phyloP scores from a whole-genome alignment of 2,329 filamentous ascomycete species.

The Paraphaeosphaeria minitans region DNA sequence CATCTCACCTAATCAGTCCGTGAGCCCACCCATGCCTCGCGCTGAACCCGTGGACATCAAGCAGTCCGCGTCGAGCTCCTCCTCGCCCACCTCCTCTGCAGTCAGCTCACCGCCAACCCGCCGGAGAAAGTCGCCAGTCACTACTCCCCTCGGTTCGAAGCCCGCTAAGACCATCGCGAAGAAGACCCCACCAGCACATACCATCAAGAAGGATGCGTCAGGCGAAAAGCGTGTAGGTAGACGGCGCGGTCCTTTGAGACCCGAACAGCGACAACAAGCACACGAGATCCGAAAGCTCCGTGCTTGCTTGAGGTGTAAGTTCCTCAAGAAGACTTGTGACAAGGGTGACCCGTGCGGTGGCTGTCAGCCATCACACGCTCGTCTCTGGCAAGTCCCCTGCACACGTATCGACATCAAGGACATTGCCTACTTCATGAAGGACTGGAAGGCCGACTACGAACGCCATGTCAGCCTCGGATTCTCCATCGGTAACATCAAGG shows the following conservation, averaged over 20 bases:
- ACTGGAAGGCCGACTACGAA: constrained; percentile 97
- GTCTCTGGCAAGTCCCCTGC: constrained; percentile 96
- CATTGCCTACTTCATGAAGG: constrained; percentile 98
- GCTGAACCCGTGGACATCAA: constrained; percentile 74
- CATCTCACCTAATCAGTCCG: constrained; percentile 52
- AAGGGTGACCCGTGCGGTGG: constrained; percentile 95
- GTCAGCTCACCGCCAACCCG: constrained; percentile 65
- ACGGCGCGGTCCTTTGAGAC: constrained; percentile 84
- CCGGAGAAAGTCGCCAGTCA: constrained; percentile 73
- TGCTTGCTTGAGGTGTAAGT: constrained; percentile 94
- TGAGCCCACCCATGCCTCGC: constrained; percentile 71
- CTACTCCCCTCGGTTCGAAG: constrained; percentile 60
- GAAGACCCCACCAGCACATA: constrained; percentile 66
- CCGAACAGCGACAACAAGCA: constrained; percentile 94
- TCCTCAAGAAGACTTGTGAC: constrained; percentile 98
- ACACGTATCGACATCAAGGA: constrained; percentile 99
- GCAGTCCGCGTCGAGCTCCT: constrained; percentile 62
- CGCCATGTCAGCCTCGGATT: constrained; percentile 85
- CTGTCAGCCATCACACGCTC: constrained; percentile 92
- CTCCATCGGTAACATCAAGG: constrained; percentile 94
- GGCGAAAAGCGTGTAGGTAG: constrained; percentile 92
- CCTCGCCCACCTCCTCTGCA: constrained; percentile 62
- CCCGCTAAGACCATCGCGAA: constrained; percentile 81
- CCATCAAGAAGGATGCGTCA: constrained; percentile 75
- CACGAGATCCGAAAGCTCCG: constrained; percentile 95